Percentiles rank a stretch among this genome's conserved stretches.
Evolutionary conservation across 371 early-diverging fungal genomes (phyloP).

Genomic region (Mucor circinelloides): DNA sequence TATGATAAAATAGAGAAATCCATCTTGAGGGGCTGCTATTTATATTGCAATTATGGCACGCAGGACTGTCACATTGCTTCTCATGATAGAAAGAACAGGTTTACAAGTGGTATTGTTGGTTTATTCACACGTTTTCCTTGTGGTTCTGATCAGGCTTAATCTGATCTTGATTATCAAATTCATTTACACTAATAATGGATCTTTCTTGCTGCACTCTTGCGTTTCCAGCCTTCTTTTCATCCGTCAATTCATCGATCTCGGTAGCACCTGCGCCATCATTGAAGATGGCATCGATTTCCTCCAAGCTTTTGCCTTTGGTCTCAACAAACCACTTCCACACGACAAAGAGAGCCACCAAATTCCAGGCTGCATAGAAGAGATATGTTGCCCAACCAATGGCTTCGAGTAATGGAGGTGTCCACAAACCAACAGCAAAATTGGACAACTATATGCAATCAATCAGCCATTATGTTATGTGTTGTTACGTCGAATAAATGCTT

Average conservation of each 20-base stretch:
- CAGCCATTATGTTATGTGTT: neutral
- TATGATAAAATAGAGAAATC: neutral
- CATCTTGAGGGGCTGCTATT: neutral
- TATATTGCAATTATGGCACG: neutral
- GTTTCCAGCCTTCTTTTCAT: neutral
- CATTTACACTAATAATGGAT: neutral
- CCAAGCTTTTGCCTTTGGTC: slow-evolving; percentile 54
- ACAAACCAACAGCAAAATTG: slow-evolving; percentile 48
- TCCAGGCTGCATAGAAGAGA: slow-evolving; percentile 48
- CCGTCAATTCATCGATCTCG: neutral
- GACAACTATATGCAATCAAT: slow-evolving; percentile 14
- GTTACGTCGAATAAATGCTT: neutral
- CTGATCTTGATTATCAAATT: neutral
- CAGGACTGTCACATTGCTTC: too few species aligned
- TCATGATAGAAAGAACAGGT: neutral
- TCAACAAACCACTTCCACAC: slow-evolving; percentile 46
- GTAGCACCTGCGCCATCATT: slow-evolving; percentile 19
- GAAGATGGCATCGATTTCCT: slow-evolving; percentile 56
- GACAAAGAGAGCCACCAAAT: slow-evolving; percentile 32
- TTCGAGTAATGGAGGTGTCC: slow-evolving; percentile 38
- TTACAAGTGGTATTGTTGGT: neutral
- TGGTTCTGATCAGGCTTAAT: neutral
- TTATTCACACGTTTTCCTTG: neutral
- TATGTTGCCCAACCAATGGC: slow-evolving; percentile 42
- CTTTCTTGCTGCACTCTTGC: neutral